Evolutionary conservation across 2,329 filamentous ascomycete species (phyloP).

Genomic region (Macroventuria anomochaeta): DNA sequence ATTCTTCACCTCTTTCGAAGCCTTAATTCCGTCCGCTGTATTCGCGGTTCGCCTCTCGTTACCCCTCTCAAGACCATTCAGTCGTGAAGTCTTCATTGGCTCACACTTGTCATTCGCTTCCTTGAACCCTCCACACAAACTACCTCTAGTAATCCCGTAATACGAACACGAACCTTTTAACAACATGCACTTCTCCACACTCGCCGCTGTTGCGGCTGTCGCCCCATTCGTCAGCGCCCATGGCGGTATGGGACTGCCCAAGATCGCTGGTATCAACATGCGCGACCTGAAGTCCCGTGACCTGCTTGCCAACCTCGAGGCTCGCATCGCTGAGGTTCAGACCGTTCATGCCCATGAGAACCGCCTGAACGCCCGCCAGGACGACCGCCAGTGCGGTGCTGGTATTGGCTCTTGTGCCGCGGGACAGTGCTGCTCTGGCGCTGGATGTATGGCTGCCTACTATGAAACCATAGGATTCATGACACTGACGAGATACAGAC

Average conservation of each 20-base stretch:
- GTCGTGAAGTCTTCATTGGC: conserved; percentile 35
- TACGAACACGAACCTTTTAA: conserved; percentile 22
- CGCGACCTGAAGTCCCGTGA: conserved; percentile 45
- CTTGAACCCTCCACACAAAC: conserved; percentile 18
- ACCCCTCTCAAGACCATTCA: conserved; percentile 28
- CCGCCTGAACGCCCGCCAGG: conserved; percentile 35
- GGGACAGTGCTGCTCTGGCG: conserved; percentile 45
- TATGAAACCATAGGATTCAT: neutral
- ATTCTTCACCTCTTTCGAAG: conserved; percentile 24
- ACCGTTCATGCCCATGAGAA: conserved; percentile 28
- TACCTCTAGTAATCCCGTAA: conserved; percentile 34
- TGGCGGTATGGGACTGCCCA: conserved; percentile 37
- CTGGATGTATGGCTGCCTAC: conserved; percentile 35
- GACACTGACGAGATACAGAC: conserved; percentile 40
- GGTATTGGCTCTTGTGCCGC: conserved; percentile 39
- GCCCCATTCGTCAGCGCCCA: conserved; percentile 43
- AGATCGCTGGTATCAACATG: conserved; percentile 44
- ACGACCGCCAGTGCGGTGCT: conserved; percentile 44
- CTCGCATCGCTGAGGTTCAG: conserved; percentile 33
- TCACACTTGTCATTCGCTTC: conserved; percentile 44
- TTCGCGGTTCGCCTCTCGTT: conserved; percentile 26
- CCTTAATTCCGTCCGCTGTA: conserved; percentile 24
- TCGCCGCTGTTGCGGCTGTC: conserved; percentile 40
- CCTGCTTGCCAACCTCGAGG: conserved; percentile 38
- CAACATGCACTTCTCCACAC: conserved; percentile 44